phyloP scores from a whole-genome alignment of 805 yeast species.

The Starmerella stigmatis region DNA sequence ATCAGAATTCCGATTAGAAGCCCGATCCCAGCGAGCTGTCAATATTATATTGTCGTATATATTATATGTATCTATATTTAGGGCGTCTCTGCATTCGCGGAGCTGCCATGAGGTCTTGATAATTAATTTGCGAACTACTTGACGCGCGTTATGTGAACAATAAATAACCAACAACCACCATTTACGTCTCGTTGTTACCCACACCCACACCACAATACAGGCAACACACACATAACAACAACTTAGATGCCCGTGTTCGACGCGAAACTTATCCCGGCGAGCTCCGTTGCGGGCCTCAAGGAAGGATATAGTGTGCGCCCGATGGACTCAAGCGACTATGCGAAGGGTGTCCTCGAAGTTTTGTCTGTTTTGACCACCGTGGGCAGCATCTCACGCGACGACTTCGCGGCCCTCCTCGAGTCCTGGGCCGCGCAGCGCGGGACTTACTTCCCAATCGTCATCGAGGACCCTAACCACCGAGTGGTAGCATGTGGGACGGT shows the following conservation, averaged over 20 bases:
- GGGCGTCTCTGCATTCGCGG: no score
- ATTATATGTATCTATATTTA: no score
- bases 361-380: constrained; percentile 69
- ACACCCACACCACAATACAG: no score
- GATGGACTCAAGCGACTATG: constrained; percentile 45
- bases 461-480: constrained; percentile 40
- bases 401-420: constrained; percentile 43
- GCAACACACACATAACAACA: no score
- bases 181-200: no score
- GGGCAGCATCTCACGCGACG: constrained; percentile 49
- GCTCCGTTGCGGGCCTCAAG: constrained; percentile 34
- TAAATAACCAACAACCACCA: no score
- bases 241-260: constrained; percentile 8
- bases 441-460: constrained; percentile 60
- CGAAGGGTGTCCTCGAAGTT: constrained; percentile 51
- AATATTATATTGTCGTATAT: no score
- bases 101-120: no score
- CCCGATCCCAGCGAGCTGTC: no score
- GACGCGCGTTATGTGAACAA: no score
- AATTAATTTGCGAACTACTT: no score
- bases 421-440: constrained; percentile 47
- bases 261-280: constrained; percentile 25
- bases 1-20: no score
- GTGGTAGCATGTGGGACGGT: constrained; percentile 81
- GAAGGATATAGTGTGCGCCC: constrained; percentile 59